Base-by-base conservation (phyloP, 768 basidiomycete species). In the Lyophyllum atratum region DNA sequence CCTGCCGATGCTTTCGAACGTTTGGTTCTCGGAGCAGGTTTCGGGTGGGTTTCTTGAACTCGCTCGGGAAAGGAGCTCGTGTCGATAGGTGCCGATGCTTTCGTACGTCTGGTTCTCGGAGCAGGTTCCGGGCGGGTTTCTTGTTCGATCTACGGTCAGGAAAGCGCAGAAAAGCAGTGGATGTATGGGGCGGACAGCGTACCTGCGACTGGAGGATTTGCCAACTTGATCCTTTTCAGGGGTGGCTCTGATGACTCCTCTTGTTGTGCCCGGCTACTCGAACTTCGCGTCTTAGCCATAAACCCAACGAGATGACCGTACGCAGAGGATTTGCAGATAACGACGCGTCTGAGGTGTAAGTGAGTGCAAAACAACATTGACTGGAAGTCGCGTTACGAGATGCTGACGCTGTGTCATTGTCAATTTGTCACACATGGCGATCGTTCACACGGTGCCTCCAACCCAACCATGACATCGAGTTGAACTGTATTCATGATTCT, bases 1-100 rank as follows among this genome's bases (percentile, higher is more conserved):
- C 55, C 50, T 12, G 44, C 17, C 22, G 53, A 25, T 40, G 60
- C 62, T 1, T 45, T 40, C 34, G 64, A 64, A 4, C 59, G 44
- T 53, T 64, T 68, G 7, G 40, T 24, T 25, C 45, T 59, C 11
- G 25, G 4, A 15, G 26, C 10, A 2, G 25, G 31, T 2, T 34
- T 24, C 37, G 19, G 2, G 9, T 33, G 4, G 2, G 21, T 19
- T 45, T 48, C 14, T 14, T n/a, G n/a, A 24, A 1, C 12, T 15
- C 6, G 2, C 34, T 15, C 59, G n/a, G 72, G 70, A 52, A 73
- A 68, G 4, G 53, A 44, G 26, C 34, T 56, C 7, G 57, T 49
- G 44, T 72, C 69, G 4, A 54, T 31, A 6, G 55, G 50, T 12
- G 44, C 17, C 22, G 53, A 25, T 40, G 60, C 62, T 1, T 45